Evolutionary conservation across 2,329 filamentous ascomycete species (phyloP), one percentile per base, ranked within the genome.

Genomic region (Aspergillus sp.): DNA sequence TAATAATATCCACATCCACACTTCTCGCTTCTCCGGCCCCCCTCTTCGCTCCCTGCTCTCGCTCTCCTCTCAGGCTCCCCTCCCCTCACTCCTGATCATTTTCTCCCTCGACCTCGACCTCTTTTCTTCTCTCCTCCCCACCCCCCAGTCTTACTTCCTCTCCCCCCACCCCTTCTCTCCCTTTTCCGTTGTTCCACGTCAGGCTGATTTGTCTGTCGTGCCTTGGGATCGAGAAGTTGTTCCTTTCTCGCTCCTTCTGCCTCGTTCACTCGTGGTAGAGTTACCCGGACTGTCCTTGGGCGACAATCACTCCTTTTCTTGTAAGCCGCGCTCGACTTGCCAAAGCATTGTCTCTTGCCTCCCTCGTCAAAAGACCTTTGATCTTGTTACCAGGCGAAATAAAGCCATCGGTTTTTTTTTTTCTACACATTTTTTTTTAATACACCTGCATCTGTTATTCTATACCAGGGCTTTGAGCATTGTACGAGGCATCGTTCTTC

Each of bases 191-290:
- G 45, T 53, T 53, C 53, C 62, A 65, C 63, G 62, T 55, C 62
- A 60, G 62, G 58, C 64, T 52, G 55, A 18, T 56, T 36, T 24
- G 61, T 63, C 61, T 66, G 58, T 60, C 64, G 63, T 67, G 62
- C 53, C 57, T 64, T 56, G 48, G 67, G 55, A 64, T 61, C 60
- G 57, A 65, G 60, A 64, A 59, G 56, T 56, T 47, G 49, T 52
- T 62, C 7, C 45, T 66, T 34, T 55, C 48, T 44, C 26, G 18
- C 52, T 60, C 49, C 51, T 55, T 65, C 65, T 69, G 62, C 66
- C 69, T 71, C 67, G 69, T 71, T 70, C 52, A 64, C 67, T 74
- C 68, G 71, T 72, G 70, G 70, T 70, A 71, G 68, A 65, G 52
- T 54, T 56, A 38, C 56, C 57, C 56, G 53, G 60, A 61, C 53